Evolutionary conservation across 495 filamentous ascomycete genomes (phyloP).

Genomic region (Thermochaetoides thermophila): DNA sequence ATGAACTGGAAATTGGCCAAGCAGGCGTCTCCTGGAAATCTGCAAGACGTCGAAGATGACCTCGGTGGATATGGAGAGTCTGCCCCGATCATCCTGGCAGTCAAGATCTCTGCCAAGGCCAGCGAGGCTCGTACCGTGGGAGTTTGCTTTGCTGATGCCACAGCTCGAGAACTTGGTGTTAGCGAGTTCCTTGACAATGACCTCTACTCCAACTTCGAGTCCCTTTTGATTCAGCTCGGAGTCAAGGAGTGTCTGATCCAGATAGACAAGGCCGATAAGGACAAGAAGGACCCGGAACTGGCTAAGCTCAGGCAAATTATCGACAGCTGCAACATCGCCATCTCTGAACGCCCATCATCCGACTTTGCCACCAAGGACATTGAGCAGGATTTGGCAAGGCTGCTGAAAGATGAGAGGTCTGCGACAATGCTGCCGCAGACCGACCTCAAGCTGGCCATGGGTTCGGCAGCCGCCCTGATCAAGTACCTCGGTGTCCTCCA

Average conservation of each 20-base stretch:
- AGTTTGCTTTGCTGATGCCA: constrained; percentile 96
- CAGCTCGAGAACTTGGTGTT: constrained; percentile 86
- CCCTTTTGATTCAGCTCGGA: constrained; percentile 86
- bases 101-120: constrained; percentile 81
- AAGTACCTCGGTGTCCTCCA: constrained; percentile 88
- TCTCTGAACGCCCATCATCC: constrained; percentile 56
- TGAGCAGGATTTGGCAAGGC: constrained; percentile 78
- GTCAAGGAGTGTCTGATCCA: constrained; percentile 86
- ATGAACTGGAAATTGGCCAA: constrained; percentile 86
- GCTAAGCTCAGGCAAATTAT: constrained; percentile 77
- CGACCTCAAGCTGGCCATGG: constrained; percentile 94
- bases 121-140: constrained; percentile 76
- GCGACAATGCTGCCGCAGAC: constrained; percentile 72
- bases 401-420: constrained; percentile 73
- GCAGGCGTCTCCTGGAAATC: constrained; percentile 85
- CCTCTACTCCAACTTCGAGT: constrained; percentile 95
- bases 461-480: constrained; percentile 81
- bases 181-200: constrained; percentile 98
- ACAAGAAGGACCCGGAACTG: constrained; percentile 81
- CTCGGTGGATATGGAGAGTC: constrained; percentile 76
- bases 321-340: constrained; percentile 78
- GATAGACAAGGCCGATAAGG: constrained; percentile 47
- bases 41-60: constrained; percentile 96
- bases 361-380: constrained; percentile 90
- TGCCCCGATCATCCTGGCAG: constrained; percentile 83